Base-by-base conservation (phyloP, 139 green algal genomes). In the Coelastrella sp. region DNA sequence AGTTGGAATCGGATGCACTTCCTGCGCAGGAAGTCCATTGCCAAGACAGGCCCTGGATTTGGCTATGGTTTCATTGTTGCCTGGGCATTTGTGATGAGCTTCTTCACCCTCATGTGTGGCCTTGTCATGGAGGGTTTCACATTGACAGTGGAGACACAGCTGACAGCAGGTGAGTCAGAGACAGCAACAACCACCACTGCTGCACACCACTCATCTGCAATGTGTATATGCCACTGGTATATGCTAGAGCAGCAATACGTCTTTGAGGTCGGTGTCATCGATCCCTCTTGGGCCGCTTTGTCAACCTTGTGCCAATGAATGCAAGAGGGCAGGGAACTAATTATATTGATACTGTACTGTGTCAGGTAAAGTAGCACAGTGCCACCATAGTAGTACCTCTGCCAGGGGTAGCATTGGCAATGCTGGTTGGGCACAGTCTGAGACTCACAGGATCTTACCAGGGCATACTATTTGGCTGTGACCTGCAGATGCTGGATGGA, bases 91-190 rank as follows among this genome's bases (percentile, higher is more conserved):
- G 88, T 91, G 7, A 78, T 89, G 82, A 78, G 58, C 58, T 91
- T 91, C 66, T 89, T 89, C 81, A 91, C 68, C 1, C 88, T 91
- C 24, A 75, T 91, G 88, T 85, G 70, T 49, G 88, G 88, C n/a
- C 82, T 91, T 6, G 58, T 91, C 72, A 56, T 91, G 17, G 81
- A 91, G 59, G 82, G 88, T 24, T 91, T 91, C 82, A 91, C 56
- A 15, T 63, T 8, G 8, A 80, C 74, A 74, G 87, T 91, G 5
- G 79, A 75, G 14, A 87, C 63, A 17, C 74, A 91, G 80, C 87
- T 91, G n/a, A 80, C 65, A 61, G 57, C 80, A 85, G 57, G 87
- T 91, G 27, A 6, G 60, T 78, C 10, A 58, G 72, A 56, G 60
- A 22, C 49, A 75, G 72, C 56, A 60, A n/a, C 82, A 87, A 65